phyloP scores from a whole-genome alignment of 495 filamentous ascomycete genomes.

The Chaetomidium leptoderma region DNA sequence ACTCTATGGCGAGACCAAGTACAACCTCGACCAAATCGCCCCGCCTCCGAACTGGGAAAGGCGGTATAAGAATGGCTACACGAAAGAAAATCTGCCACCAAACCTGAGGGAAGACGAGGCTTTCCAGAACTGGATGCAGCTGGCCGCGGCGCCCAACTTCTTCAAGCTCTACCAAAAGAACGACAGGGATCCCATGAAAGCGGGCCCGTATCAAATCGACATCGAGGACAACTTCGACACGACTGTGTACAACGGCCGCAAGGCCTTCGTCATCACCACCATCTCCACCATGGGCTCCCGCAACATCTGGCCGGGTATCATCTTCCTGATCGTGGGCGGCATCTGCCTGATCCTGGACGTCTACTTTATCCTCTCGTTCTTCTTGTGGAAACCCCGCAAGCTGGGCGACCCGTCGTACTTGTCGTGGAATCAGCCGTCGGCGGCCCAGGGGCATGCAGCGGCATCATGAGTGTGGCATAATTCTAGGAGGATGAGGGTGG shows the following conservation, averaged over 20 bases:
- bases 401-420: slow-evolving; percentile 96
- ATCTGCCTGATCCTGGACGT: slow-evolving; percentile 84
- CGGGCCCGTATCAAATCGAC: slow-evolving; percentile 60
- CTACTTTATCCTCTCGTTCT: slow-evolving; percentile 82
- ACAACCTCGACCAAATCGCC: slow-evolving; percentile 55
- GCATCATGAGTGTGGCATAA: slow-evolving; percentile 14
- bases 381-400: slow-evolving; percentile 87
- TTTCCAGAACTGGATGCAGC: slow-evolving; percentile 99
- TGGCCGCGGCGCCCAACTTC: slow-evolving; percentile 91
- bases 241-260: slow-evolving; percentile 80
- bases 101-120: slow-evolving; percentile 66
- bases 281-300: slow-evolving; percentile 91
- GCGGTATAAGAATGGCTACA: slow-evolving; percentile 63
- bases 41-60: slow-evolving; percentile 83
- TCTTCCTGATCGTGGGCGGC: slow-evolving; percentile 90
- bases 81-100: slow-evolving; percentile 55
- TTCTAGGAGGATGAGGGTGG: not conserved
- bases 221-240: slow-evolving; percentile 68
- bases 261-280: slow-evolving; percentile 87
- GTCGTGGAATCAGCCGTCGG: slow-evolving; percentile 89
- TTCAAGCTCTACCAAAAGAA: slow-evolving; percentile 86
- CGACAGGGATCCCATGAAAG: slow-evolving; percentile 60
- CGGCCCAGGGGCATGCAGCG: slow-evolving; percentile 35
- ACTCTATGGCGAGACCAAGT: slow-evolving; percentile 65
- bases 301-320: slow-evolving; percentile 95